Evolutionary conservation across 768 basidiomycete genomes (phyloP).

Genomic region (Sutorius australiensis): DNA sequence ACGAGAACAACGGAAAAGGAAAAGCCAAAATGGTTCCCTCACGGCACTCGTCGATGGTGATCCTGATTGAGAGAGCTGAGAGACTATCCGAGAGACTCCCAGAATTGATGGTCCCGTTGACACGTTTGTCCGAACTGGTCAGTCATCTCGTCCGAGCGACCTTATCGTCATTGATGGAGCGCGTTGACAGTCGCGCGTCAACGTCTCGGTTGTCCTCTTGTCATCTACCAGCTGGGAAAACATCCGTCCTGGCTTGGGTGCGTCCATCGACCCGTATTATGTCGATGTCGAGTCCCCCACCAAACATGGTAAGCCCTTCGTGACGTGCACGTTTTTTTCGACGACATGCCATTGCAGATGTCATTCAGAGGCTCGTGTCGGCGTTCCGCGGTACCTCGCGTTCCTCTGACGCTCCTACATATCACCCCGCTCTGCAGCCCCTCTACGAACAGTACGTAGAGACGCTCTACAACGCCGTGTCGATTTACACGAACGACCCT

Average conservation of each 20-base stretch:
- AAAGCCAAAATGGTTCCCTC: slow-evolving; percentile 28
- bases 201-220: slow-evolving; percentile 57
- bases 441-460: slow-evolving; percentile 64
- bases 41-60: slow-evolving; percentile 41
- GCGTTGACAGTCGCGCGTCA: slow-evolving; percentile 51
- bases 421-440: slow-evolving; percentile 52
- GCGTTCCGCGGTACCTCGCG: slow-evolving; percentile 31
- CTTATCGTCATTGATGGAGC: slow-evolving; percentile 5
- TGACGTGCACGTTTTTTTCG: background rate
- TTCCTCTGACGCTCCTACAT: slow-evolving; percentile 28
- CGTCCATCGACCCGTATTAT: slow-evolving; percentile 70
- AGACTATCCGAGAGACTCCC: slow-evolving; percentile 57
- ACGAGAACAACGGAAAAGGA: slow-evolving; percentile 27
- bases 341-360: slow-evolving; percentile 22
- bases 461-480: slow-evolving; percentile 57
- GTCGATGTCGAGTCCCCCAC: slow-evolving; percentile 49
- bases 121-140: slow-evolving; percentile 70
- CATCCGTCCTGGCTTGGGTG: slow-evolving; percentile 63
- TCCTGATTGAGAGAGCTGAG: slow-evolving; percentile 68
- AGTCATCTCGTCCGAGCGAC: slow-evolving; percentile 14
- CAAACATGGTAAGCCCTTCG: slow-evolving; percentile 51
- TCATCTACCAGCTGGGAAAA: slow-evolving; percentile 70
- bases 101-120: slow-evolving; percentile 65
- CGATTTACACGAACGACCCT: slow-evolving; percentile 61
- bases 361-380: slow-evolving; percentile 36